Evolutionary conservation across 2,329 filamentous ascomycete genomes (phyloP).

Genomic region (Exserohilum rostratum): DNA sequence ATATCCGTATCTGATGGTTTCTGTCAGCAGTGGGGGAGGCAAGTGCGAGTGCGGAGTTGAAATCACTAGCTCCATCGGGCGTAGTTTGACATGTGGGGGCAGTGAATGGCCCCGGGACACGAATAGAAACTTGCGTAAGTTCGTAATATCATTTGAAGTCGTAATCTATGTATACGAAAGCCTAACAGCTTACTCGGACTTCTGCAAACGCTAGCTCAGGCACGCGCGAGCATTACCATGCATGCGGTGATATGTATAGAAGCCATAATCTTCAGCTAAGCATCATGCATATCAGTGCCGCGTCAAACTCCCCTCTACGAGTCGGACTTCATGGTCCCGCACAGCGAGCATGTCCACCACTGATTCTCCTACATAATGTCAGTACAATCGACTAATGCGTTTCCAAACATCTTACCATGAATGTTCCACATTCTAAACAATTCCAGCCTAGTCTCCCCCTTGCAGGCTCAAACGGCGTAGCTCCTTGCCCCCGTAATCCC

Average conservation of each 20-base stretch:
- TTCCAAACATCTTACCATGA: slow-evolving; percentile 55
- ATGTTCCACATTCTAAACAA: slow-evolving; percentile 63
- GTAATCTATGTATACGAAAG: background rate
- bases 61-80: background rate
- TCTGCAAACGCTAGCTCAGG: too few species aligned
- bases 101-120: background rate
- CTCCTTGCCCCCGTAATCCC: slow-evolving; percentile 33
- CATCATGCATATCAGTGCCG: too few species aligned
- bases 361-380: slow-evolving; percentile 51
- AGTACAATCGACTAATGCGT: background rate
- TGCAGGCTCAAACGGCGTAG: slow-evolving; percentile 51
- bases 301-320: slow-evolving; percentile 17
- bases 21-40: background rate
- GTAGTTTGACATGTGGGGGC: background rate
- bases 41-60: background rate
- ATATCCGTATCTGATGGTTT: background rate
- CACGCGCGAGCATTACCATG: too few species aligned
- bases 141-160: background rate
- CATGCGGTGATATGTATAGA: too few species aligned
- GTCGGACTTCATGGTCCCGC: slow-evolving; percentile 62
- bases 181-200: too few species aligned
- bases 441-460: slow-evolving; percentile 63
- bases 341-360: slow-evolving; percentile 69
- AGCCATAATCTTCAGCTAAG: too few species aligned
- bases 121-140: background rate